phyloP scores from a whole-genome alignment of 2,329 filamentous ascomycete genomes.

The Passalora sequoiae region DNA sequence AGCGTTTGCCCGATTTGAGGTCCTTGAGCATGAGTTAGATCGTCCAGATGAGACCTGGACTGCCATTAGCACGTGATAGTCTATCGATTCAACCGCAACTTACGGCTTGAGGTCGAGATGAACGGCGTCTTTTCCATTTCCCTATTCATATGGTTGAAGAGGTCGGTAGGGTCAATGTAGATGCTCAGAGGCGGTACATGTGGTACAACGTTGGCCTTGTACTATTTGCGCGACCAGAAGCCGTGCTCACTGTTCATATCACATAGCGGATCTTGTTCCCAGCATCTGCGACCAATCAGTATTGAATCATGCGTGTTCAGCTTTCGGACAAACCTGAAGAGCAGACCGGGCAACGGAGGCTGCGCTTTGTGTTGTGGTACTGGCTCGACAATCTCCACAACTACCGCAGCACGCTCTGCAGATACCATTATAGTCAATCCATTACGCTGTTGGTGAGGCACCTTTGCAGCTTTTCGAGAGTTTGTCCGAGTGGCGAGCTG shows the following conservation, averaged over 20 bases:
- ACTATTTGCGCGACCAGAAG: constrained; percentile 6
- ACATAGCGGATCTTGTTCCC: constrained; percentile 6
- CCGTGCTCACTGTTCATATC: constrained; percentile 9
- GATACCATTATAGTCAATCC: background rate
- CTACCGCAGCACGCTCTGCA: background rate
- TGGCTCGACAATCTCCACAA: background rate
- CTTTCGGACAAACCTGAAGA: constrained; percentile 3
- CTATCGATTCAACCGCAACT: too few relatives aligned
- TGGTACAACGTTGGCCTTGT: constrained; percentile 7
- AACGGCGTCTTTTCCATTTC: constrained; percentile 5
- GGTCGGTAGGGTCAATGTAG: background rate
- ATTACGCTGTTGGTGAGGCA: too few relatives aligned
- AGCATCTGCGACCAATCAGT: constrained; percentile 2
- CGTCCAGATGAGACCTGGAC: constrained; percentile 5
- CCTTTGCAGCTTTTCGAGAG: too few relatives aligned
- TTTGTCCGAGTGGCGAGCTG: too few relatives aligned
- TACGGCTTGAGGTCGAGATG: constrained; percentile 6
- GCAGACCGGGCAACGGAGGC: constrained; percentile 8
- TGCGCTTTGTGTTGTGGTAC: background rate
- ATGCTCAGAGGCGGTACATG: background rate
- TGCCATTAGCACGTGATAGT: too few relatives aligned
- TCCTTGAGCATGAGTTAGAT: constrained; percentile 6
- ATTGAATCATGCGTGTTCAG: background rate
- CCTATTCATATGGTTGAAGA: constrained; percentile 4
- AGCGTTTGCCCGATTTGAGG: background rate